These are phyloP conservation scores for Pyrenochaeta sp. DNA, from an alignment of 2,329 filamentous ascomycete genomes.

Conservation along the genomic window DNA sequence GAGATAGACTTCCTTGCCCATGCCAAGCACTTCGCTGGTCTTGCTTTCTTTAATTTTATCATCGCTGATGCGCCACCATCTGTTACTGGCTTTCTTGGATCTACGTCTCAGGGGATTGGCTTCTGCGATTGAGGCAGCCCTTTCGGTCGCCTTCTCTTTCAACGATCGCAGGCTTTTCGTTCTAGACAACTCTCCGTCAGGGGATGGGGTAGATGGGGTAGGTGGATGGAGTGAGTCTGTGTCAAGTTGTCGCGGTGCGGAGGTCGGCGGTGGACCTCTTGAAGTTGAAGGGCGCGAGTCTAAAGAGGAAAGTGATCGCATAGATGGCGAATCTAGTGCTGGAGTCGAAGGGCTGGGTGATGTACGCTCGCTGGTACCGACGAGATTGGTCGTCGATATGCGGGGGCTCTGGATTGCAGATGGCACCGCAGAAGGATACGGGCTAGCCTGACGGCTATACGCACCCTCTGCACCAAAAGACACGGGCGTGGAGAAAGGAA, in stretches of 20 bases:
- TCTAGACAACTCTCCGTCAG: slow-evolving; percentile 31
- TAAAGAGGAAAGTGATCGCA: slow-evolving; percentile 43
- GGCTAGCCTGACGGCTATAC: slow-evolving; percentile 69
- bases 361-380: slow-evolving; percentile 26
- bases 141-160: slow-evolving; percentile 41
- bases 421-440: slow-evolving; percentile 52
- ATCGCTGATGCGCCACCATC: slow-evolving; percentile 98
- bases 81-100: slow-evolving; percentile 67
- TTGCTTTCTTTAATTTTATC: slow-evolving; percentile 96
- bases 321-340: slow-evolving; percentile 39
- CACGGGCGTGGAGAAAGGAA: slow-evolving; percentile 83
- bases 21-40: slow-evolving; percentile 86
- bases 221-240: slow-evolving; percentile 27
- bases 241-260: slow-evolving; percentile 38
- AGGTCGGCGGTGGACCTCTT: slow-evolving; percentile 38
- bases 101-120: slow-evolving; percentile 59
- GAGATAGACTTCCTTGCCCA: slow-evolving; percentile 96
- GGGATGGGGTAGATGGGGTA: slow-evolving; percentile 21
- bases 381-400: slow-evolving; percentile 46
- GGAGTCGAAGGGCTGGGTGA: slow-evolving; percentile 34
- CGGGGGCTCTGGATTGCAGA: slow-evolving; percentile 59
- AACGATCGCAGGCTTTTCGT: slow-evolving; percentile 38
- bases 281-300: slow-evolving; percentile 34
- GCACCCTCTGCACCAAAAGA: slow-evolving; percentile 78
- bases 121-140: slow-evolving; percentile 55